A percentile compares a stretch with the other conserved stretches of the same genome.
Conservation (phyloP, 345 rosid species). For the Clausena lansium region DNA sequence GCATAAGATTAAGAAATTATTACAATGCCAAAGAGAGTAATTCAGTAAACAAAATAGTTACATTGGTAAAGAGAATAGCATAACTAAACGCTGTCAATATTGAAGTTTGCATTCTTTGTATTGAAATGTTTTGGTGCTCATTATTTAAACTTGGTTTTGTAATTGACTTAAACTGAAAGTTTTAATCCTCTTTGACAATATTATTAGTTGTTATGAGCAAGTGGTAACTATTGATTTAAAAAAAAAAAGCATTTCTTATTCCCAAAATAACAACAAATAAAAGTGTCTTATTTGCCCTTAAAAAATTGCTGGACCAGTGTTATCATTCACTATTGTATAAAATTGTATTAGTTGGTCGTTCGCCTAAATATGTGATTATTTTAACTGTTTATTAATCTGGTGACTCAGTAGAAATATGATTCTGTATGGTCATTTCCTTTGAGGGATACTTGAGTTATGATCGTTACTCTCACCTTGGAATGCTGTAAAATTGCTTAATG, state of each 20-base stretch:
- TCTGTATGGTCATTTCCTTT: background rate
- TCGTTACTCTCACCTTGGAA: slow-evolving; percentile 2
- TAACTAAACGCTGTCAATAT: background rate
- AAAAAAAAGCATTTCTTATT: background rate
- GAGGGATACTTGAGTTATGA: background rate
- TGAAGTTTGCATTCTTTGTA: background rate
- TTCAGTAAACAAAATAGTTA: background rate
- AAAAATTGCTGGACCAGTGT: background rate
- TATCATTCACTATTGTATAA: background rate
- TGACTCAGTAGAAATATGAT: background rate
- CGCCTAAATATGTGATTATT: background rate
- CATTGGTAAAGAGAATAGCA: background rate
- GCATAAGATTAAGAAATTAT: background rate
- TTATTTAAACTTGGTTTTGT: background rate
- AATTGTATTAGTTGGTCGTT: background rate
- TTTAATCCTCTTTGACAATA: background rate
- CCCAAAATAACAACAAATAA: background rate
- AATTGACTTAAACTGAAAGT: background rate
- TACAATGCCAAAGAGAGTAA: background rate
- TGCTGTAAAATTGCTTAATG: slow-evolving; percentile 2
- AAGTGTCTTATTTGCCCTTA: background rate
- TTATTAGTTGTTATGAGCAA: background rate
- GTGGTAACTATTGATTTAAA: background rate
- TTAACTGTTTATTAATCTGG: background rate
- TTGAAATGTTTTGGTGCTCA: background rate